Evolutionary conservation across 495 filamentous ascomycete genomes (phyloP), one percentile per base, ranked within the genome.

Genomic region (Patellaria atrata): DNA sequence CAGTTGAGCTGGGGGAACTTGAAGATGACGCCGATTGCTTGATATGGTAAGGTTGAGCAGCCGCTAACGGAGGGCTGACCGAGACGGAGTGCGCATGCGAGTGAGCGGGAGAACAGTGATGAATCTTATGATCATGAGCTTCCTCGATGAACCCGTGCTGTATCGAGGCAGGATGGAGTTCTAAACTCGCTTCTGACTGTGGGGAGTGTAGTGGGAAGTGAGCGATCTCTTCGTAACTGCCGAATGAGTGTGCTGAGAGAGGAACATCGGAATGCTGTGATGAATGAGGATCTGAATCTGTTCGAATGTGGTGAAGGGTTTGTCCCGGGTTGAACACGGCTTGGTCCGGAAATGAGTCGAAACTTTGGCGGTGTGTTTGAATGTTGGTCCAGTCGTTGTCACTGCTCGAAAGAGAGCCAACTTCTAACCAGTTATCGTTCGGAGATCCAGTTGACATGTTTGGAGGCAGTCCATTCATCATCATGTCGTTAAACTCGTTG

Each of bases 201-300:
- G 74, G 74, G 12, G 74, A 79, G 45, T 75, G 75, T 44, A 82
- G 70, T 20, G 81, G 76, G 38, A 77, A 70, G 5, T 68, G 59
- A n/a, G n/a, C n/a, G 22, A 89, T 69, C 33, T 91, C 82, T 47
- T 92, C 80, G 49, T 70, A 89, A 60, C 82, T 87, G 45, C 79
- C 72, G 52, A 80, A 70, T 10, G 55, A 52, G n/a, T 69, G 63
- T 30, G 59, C 56, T 51, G 74, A 38, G 62, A 71, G 38, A 64
- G 71, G 45, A 36, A 57, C 42, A 37, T 81, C 77, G 7, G 81
- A 84, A 24, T 76, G 73, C 0, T 78, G 73, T 1, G 85, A 87
- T 2, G 82, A 84, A n/a, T n/a, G n/a, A n/a, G n/a, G n/a, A 38
- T 86, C 80, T 6, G 85, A 93, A 44, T 77, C 71, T 33, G 77